Evolutionary conservation across 306 rosid genomes (phyloP), one percentile per base, ranked within the genome.

Genomic region (Canavalia ensiformis): DNA sequence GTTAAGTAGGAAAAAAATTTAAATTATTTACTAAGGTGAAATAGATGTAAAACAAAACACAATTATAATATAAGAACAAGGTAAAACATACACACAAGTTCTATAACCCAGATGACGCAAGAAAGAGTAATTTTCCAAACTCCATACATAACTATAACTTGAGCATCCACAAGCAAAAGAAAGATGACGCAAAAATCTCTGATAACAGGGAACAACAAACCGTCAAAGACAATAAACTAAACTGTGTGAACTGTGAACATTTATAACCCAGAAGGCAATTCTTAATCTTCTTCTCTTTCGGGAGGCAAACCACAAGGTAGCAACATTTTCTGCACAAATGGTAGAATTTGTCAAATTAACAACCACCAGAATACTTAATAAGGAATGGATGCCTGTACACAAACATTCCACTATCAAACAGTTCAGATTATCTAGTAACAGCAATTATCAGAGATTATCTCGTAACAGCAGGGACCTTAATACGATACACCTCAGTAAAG

Each of bases 271-370:
- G 54, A 79, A 66, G 11, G 56, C 4, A 39, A 77, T 18, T 63
- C 83, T 88, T 83, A 92, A 68, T 94, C 98, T 41, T 94, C 95
- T 81, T 94, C 97, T 81, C 95, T 91, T 68, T 94, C 98, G 1
- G 98, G 97, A 64, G 97, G 97, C 64, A 93, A 89, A 64, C 98
- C 97, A 41, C 98, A 94, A 41, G 98, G 98, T 86, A 94, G 80
- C 39, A 94, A 97, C 98, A 94, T 94, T 89, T 91, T 94, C 98
- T 92, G 90, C 86, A 57, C 33, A 80, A 18, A 62, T 47, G 66
- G 39, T 77, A 77, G 18, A 74, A 79, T 47, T 79, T 58, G 62
- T 77, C 75, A 72, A 34, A 34, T 41, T 8, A 78, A 56, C 57
- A 72, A 25, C 68, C n/a, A 52, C 39, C n/a, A 30, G 47, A 67